These are phyloP conservation scores for Singerocomus rubriflavus DNA, from an alignment of 1,284 basidiomycete species.

Conservation along the genomic window DNA sequence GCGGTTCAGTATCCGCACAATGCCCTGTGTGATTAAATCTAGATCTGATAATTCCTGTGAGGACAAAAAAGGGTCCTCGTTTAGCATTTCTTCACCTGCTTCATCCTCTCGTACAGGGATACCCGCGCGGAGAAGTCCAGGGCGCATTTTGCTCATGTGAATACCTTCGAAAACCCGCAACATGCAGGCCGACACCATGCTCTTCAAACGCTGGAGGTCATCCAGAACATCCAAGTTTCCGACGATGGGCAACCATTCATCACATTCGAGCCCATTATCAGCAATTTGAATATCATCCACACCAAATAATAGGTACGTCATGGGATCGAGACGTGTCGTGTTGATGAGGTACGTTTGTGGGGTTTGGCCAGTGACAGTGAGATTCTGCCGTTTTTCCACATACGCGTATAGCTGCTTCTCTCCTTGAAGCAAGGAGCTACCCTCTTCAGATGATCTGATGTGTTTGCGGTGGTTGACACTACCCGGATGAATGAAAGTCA, in stretches of 20 bases:
- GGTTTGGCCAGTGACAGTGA: constrained; percentile 47
- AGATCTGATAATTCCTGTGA: constrained; percentile 70
- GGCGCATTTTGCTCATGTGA: constrained; percentile 43
- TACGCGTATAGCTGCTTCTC: constrained; percentile 86
- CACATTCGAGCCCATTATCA: constrained; percentile 76
- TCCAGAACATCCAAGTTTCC: constrained; percentile 80
- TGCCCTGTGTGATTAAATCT: constrained; percentile 68
- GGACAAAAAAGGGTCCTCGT: constrained; percentile 52
- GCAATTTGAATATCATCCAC: constrained; percentile 74
- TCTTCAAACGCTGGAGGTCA: constrained; percentile 82
- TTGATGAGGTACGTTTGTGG: constrained; percentile 73
- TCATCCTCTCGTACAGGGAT: constrained; percentile 52
- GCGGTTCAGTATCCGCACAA: constrained; percentile 68
- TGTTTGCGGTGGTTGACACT: constrained; percentile 83
- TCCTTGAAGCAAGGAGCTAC: constrained; percentile 34
- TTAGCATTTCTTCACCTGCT: constrained; percentile 53
- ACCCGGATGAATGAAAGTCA: constrained; percentile 76
- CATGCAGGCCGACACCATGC: constrained; percentile 82
- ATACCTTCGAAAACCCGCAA: constrained; percentile 92
- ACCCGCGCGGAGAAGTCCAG: constrained; percentile 34
- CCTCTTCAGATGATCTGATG: constrained; percentile 42
- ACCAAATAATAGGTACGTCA: constrained; percentile 93
- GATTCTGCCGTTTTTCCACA: constrained; percentile 81
- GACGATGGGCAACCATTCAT: constrained; percentile 87
- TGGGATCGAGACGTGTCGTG: constrained; percentile 85